phyloP scores from a whole-genome alignment of 495 filamentous ascomycete genomes.

The Pseudoneurospora amorphoporcata region DNA sequence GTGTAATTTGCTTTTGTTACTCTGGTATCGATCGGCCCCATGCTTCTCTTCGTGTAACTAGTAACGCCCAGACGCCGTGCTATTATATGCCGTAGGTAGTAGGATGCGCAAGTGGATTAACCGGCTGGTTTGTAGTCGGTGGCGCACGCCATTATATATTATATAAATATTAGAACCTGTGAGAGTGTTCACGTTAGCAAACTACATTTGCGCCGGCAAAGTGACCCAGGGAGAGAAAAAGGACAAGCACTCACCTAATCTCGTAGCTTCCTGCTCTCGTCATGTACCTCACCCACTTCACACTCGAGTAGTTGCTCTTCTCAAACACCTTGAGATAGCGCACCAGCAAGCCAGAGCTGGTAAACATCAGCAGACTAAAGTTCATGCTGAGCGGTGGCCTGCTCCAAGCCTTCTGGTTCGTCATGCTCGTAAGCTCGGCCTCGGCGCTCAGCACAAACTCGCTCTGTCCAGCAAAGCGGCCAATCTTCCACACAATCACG shows the following conservation, averaged over 20 bases:
- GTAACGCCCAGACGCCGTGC: slow-evolving; percentile 10
- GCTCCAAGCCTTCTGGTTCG: slow-evolving; percentile 96
- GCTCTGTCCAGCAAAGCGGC: slow-evolving; percentile 87
- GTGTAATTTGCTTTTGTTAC: background rate
- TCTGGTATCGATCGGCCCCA: background rate
- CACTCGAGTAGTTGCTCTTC: slow-evolving; percentile 96
- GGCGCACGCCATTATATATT: background rate
- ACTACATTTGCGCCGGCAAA: background rate
- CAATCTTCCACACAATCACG: slow-evolving; percentile 98
- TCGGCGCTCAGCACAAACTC: slow-evolving; percentile 94
- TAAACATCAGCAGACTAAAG: slow-evolving; percentile 97
- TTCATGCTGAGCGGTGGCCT: slow-evolving; percentile 83
- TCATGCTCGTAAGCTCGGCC: slow-evolving; percentile 89
- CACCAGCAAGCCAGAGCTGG: slow-evolving; percentile 81
- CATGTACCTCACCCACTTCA: slow-evolving; percentile 99
- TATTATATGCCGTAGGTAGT: slow-evolving; percentile 4
- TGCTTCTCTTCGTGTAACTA: background rate
- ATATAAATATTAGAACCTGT: slow-evolving; percentile 9
- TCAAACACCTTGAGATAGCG: slow-evolving; percentile 98
- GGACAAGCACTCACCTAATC: slow-evolving; percentile 45
- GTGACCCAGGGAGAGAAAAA: background rate
- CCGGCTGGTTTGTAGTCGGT: background rate
- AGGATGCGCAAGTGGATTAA: background rate
- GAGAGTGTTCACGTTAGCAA: background rate
- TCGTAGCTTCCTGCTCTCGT: slow-evolving; percentile 82